Conservation (phyloP, 805 yeast genomes). For the Ogataea wickerhamii region DNA sequence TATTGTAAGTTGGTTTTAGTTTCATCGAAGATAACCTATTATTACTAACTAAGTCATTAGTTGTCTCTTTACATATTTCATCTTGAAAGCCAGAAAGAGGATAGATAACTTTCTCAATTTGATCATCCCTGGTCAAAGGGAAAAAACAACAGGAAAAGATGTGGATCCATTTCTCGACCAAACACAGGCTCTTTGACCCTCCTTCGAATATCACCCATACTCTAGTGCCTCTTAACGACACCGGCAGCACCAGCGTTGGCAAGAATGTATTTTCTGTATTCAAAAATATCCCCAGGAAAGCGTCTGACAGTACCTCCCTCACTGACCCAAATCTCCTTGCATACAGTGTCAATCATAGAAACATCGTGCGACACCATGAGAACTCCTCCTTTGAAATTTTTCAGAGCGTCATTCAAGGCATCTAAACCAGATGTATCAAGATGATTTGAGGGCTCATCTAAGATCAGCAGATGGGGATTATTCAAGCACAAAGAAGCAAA, state of each 20-base stretch:
- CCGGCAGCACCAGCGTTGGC: slow-evolving; percentile 76
- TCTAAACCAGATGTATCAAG: slow-evolving; percentile 97
- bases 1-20: slow-evolving; percentile 4
- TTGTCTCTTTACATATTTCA: slow-evolving; percentile 9
- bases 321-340: slow-evolving; percentile 94
- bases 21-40: slow-evolving; percentile 2
- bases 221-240: slow-evolving; percentile 81
- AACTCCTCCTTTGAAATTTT: slow-evolving; percentile 89
- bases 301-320: slow-evolving; percentile 78
- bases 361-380: slow-evolving; percentile 98
- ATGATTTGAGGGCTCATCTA: slow-evolving; percentile 98
- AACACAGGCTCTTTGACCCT: not conserved
- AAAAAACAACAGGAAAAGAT: not conserved
- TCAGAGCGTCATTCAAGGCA: slow-evolving; percentile 87
- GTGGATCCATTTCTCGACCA: not conserved
- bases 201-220: not conserved
- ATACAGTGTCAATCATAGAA: slow-evolving; percentile 78
- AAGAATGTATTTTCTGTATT: slow-evolving; percentile 84
- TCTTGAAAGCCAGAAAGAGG: slow-evolving; percentile 10
- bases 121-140: not conserved
- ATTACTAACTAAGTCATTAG: slow-evolving; percentile 1
- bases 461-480: slow-evolving; percentile 84
- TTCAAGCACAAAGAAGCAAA: slow-evolving; percentile 90
- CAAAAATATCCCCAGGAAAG: slow-evolving; percentile 80
- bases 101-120: slow-evolving; percentile 9